Evolutionary conservation across 1,284 basidiomycete genomes (phyloP), one percentile per base, ranked within the genome.

Genomic region (Cutaneotrichosporon cutaneum): DNA sequence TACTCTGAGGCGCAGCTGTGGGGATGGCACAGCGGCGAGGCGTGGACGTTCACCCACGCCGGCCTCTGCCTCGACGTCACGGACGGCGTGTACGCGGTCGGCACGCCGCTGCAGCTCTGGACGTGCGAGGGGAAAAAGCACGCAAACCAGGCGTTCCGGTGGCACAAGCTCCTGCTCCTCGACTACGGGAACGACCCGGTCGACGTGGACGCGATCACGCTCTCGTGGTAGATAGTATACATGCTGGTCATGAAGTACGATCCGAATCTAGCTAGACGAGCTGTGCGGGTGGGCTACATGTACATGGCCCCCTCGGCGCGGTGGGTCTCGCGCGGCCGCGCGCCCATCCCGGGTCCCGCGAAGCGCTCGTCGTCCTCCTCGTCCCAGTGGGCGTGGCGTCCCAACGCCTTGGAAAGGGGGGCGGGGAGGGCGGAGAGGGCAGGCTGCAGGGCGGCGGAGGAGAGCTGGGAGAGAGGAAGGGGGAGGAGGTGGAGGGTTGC

Each of bases 321-420:
- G 30, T 54, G 53, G 35, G 30, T n/a, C 45, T 62, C 54, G 6
- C 47, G 39, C 6, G 61, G 32, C 33, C 47, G 54, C 14, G 52
- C 63, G 50, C 73, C 73, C 73, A 74, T 75, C 0, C 75, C 75
- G 8, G 63, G 65, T 0, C 63, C 70, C 16, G 61, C 56, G 60
- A 65, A 74, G 8, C 70, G 72, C 65, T 75, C 73, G 60, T 76
- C 75, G 61, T 76, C 73, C 51, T 63, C 68, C 54, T 76, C 73
- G n/a, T 58, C 64, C 75, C 75, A 76, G 8, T 1, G 53, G 22
- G 54, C 54, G 14, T 45, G 18, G 6, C 54, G 33, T 1, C 57
- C 56, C 27, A 67, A 44, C 3, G 54, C 27, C 27, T 39, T 14
- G 7, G 21, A 30, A 2, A 54, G 11, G 18, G 32, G 16, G 16